Evolutionary conservation across 73 alveolate genomes (phyloP), one percentile per base, ranked within the genome.

Genomic region (Breviolum minutum): DNA sequence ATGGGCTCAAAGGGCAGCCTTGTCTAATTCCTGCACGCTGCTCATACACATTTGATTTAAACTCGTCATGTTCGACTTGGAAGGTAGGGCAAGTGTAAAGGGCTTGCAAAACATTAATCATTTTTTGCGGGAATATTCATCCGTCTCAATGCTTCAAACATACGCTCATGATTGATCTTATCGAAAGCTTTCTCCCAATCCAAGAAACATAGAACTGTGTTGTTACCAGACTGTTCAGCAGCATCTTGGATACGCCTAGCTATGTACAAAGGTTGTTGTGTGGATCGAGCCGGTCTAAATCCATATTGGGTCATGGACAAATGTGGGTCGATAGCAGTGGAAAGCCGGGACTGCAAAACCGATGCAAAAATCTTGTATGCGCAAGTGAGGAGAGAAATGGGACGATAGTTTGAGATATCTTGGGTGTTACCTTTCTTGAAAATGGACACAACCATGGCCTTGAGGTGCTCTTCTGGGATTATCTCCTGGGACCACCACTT

Each of bases 241-340:
- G 48, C 48, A 8, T 86, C 79, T 24, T 86, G 95, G 81, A 86
- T 27, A 8, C 95, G 63, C 29, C 95, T 62, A 27, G 95, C 95
- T 8, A 86, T 40, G 24, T n/a, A 86, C 63, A 86, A 16, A 11
- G 95, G 81, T 20, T 63, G 95, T 29, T 40, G 71, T 26, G 95
- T 63, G 26, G 95, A 86, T 10, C 60, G 71, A 7, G 81, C 63
- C 8, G 60, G 29, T 27, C 95, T 66, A 30, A 86, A 86, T 26
- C 95, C 73, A 24, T 40, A 81, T 24, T 81, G 90, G 6, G 90
- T 40, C 61, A 2, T 30, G 14, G 82, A 6, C 32, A 86, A 16
- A 24, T n/a, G n/a, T 9, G 68, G 82, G 8, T 62, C 79, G 20
- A 86, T 7, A 2, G 22, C 68, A 12, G 26, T 11, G 20, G 27